Evolutionary conservation across 345 rosid genomes (phyloP).

Genomic region (Theobroma cacao): DNA sequence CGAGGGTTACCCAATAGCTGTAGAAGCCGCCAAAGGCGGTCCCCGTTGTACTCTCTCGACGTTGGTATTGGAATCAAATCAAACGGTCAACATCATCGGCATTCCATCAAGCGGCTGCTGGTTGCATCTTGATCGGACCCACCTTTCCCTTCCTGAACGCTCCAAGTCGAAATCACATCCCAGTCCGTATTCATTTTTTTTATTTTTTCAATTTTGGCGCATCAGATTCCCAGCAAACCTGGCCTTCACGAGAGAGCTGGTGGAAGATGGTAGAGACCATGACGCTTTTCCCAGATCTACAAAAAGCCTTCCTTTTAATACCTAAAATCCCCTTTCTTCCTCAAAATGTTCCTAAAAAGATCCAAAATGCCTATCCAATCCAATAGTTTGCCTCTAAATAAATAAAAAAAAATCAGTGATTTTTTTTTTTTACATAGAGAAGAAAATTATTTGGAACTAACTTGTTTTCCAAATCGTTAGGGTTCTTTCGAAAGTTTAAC

Average conservation of each 20-base stretch:
- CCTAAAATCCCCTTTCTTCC: background rate
- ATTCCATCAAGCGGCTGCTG: background rate
- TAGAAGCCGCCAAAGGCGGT: background rate
- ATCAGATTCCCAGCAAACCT: background rate
- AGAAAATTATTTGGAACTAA: background rate
- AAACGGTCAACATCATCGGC: background rate
- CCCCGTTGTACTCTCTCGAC: no score
- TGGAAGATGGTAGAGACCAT: background rate
- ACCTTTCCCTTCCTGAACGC: background rate
- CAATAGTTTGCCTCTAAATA: background rate
- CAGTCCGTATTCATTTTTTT: background rate
- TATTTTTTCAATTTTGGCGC: background rate
- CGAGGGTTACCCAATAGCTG: background rate
- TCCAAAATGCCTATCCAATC: background rate
- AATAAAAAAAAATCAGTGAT: background rate
- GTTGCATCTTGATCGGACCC: background rate
- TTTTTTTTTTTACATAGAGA: no score
- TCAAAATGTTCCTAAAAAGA: background rate
- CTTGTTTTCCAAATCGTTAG: background rate
- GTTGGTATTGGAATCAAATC: background rate
- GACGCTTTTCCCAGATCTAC: conserved; percentile 21
- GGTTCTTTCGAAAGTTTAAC: background rate
- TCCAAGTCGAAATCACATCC: no score
- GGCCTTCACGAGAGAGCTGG: background rate
- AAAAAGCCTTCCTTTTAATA: conserved; percentile 5